Evolutionary conservation across 495 filamentous ascomycete genomes (phyloP), one percentile per base, ranked within the genome.

Genomic region (Xeromyces bisporus): DNA sequence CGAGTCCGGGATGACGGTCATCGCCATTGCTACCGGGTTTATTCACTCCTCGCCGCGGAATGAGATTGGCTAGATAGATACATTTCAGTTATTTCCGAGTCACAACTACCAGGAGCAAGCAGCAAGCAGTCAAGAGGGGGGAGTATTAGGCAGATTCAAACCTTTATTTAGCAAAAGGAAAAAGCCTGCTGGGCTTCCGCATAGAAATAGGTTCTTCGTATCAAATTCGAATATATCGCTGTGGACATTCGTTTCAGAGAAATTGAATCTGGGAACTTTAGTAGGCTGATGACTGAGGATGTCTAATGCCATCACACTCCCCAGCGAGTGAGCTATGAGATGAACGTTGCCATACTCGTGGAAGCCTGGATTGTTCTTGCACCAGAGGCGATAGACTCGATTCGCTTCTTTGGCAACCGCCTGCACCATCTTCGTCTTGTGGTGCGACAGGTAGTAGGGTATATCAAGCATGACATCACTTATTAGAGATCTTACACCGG

Each of bases 401-500:
- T 97, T 97, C 1, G 89, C 89, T 54, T 97, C 89, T 43, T 60
- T 63, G n/a, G 86, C 74, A 14, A 93, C 75, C 1, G 86, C 87
- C 32, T 74, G 66, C 16, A 92, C 75, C 85, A 97, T 96, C 53
- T 82, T 92, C 1, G 77, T 73, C 41, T 94, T 89, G 53, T 93
- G 89, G 41, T 89, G 80, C 1, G 86, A 93, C 38, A 97, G 71
- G 53, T 96, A 97, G 42, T 92, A 93, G 0, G 89, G 89, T 20
- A 97, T 83, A 47, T 97, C 89, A 3, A 93, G 72, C 81, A 97
- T 92, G 33, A 97, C 84, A 48, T 97, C 89, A 32, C 79, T 85
- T 37, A 97, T 85, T 40, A 97, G 66, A 39, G 77, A 80, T 7
- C 89, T 74, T 0, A 97, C 77, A 3, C 80, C 80, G 0, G 87